Percentiles rank a stretch among this genome's conserved stretches.
phyloP scores from a whole-genome alignment of 306 rosid genomes.

The Cajanus cajan region DNA sequence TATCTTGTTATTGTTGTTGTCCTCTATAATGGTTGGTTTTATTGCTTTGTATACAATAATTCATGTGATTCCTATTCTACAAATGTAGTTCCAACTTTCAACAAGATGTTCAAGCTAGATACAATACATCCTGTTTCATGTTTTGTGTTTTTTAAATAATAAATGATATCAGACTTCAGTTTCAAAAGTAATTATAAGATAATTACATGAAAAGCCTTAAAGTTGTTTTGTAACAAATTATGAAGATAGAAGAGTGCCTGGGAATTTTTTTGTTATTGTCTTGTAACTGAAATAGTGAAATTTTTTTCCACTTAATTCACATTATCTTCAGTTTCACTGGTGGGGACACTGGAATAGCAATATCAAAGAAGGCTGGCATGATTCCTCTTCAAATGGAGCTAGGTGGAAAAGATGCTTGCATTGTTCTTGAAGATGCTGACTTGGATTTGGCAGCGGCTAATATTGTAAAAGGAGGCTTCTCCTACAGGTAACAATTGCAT shows the following conservation, averaged over 20 bases:
- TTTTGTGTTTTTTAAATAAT: background rate
- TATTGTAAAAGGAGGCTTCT: slow-evolving; percentile 85
- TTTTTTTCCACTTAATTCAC: slow-evolving; percentile 13
- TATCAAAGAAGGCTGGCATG: slow-evolving; percentile 90
- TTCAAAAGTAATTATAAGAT: background rate
- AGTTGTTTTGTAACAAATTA: background rate
- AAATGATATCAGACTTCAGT: background rate
- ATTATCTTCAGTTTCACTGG: slow-evolving; percentile 71
- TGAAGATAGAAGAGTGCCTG: background rate
- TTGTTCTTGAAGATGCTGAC: slow-evolving; percentile 90
- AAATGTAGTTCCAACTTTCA: background rate
- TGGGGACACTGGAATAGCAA: slow-evolving; percentile 82
- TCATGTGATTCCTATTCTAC: background rate
- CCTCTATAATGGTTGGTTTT: background rate
- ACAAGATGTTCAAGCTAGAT: background rate
- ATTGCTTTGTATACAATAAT: background rate
- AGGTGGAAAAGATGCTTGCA: slow-evolving; percentile 97
- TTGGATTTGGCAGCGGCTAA: slow-evolving; percentile 84
- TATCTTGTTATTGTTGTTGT: background rate
- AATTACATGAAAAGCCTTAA: background rate
- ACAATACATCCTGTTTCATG: background rate
- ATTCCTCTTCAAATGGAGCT: slow-evolving; percentile 89
- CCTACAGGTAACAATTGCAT: slow-evolving; percentile 60
- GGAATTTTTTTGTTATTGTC: background rate
- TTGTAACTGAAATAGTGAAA: background rate